Percentiles rank a stretch among this genome's conserved stretches.
Evolutionary conservation across 352 stramenopile genomes (phyloP).

Genomic region (Phytopythium cucurbitacearum): DNA sequence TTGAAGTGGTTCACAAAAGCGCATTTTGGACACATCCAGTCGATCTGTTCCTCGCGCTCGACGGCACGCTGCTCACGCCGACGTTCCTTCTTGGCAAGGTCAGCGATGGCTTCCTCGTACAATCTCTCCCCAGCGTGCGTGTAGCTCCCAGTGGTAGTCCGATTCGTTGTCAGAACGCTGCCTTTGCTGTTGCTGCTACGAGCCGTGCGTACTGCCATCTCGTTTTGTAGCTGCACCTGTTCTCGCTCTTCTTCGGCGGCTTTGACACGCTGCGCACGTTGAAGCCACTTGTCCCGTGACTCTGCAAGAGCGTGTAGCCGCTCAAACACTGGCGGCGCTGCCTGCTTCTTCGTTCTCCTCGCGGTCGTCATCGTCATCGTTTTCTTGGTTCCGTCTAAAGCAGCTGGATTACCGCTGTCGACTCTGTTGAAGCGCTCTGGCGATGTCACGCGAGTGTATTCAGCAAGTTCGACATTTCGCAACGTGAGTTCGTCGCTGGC

Average conservation of each 20-base stretch:
- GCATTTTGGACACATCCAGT: slow-evolving; percentile 83
- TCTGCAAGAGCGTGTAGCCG: slow-evolving; percentile 67
- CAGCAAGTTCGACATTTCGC: slow-evolving; percentile 29
- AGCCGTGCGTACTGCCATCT: background rate
- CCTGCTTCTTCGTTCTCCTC: slow-evolving; percentile 28
- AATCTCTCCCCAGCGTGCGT: slow-evolving; percentile 64
- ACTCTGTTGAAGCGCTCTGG: slow-evolving; percentile 7
- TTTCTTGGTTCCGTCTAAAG: slow-evolving; percentile 1
- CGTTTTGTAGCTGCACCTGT: slow-evolving; percentile 14
- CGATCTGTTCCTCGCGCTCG: slow-evolving; percentile 43
- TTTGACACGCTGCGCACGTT: slow-evolving; percentile 64
- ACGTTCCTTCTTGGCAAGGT: slow-evolving; percentile 62
- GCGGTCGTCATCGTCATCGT: slow-evolving; percentile 6
- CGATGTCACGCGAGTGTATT: slow-evolving; percentile 21
- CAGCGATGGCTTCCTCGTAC: slow-evolving; percentile 64
- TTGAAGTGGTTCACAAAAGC: slow-evolving; percentile 54
- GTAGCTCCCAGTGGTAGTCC: slow-evolving; percentile 41
- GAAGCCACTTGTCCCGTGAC: slow-evolving; percentile 70
- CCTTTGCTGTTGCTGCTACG: background rate
- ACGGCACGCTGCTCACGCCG: slow-evolving; percentile 30
- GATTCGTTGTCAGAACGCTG: slow-evolving; percentile 16
- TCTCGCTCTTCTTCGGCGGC: slow-evolving; percentile 45
- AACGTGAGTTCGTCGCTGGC: slow-evolving; percentile 24
- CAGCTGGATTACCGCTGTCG: no score
- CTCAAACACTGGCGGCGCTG: slow-evolving; percentile 43